Evolutionary conservation across 2,329 filamentous ascomycete genomes (phyloP), one percentile per base, ranked within the genome.

Genomic region (Zalaria sp.): DNA sequence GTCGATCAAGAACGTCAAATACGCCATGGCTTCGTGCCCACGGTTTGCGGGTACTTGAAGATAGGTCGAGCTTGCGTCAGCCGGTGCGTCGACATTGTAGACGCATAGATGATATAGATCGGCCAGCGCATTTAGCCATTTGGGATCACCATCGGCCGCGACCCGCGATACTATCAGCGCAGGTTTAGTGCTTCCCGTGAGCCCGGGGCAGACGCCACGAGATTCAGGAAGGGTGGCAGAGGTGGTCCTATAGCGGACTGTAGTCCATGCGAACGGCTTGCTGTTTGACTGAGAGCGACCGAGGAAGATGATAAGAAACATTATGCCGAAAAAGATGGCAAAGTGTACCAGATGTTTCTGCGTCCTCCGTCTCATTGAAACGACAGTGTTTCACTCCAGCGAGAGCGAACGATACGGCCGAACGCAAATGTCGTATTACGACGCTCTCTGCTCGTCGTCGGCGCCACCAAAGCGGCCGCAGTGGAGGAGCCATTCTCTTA

Each of bases 1-100:
- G 55, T 77, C 72, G 52, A 75, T 66, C 46, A 79, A 65, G 57
- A 73, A 78, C 10, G 69, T 73, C 35, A 76, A 63, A 52, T 79
- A 78, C 5, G 74, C 66, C 59, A 76, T 71, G 29, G 72, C 73
- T 58, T 80, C 76, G 49, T 75, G 71, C 31, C 75, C 76, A 51
- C 73, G 73, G 49, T 71, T 71, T 25, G 53, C 54, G 1, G 66
- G 66, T 7, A 69, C 63, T 0, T 56, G 65, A 25, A 67, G 51
- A 26, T 48, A 42, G 4, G 63, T 62, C 5, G 36, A 39, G 34
- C 47, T 41, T 1, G 49, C 46, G 43, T 64, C 39, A 6, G 27
- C 27, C 18, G 8, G 59, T 59, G 51, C 58, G 43, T 69, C 63
- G 2, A 66, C 65, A 4, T 56, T 53, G 49, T 69, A 69, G 11